Percentiles rank a stretch among this genome's conserved stretches.
Conservation (phyloP, 805 yeast genomes). For the Alloascoidea hylecoeti region DNA sequence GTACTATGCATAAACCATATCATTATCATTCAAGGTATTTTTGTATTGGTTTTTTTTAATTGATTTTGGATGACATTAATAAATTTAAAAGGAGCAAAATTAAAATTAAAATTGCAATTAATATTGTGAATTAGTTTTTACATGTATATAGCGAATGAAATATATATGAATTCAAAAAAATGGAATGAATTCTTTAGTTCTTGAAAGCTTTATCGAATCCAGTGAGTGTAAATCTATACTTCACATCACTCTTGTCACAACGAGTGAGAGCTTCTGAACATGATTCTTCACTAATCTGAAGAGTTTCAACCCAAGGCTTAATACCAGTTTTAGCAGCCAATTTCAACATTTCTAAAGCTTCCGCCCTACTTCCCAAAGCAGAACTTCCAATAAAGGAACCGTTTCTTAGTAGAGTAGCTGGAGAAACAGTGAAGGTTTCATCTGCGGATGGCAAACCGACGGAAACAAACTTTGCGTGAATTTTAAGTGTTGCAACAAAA, state of each 20-base stretch:
- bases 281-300: constrained; percentile 37
- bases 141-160: no score
- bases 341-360: constrained; percentile 43
- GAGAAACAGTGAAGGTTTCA: constrained; percentile 19
- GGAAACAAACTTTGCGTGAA: constrained; percentile 42
- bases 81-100: no score
- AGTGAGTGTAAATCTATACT: constrained; percentile 49
- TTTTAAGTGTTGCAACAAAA: constrained; percentile 35
- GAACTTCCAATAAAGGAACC: constrained; percentile 44
- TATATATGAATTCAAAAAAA: background rate
- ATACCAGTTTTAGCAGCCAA: constrained; percentile 39
- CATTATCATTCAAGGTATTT: no score
- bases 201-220: constrained; percentile 34
- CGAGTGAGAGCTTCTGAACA: constrained; percentile 41
- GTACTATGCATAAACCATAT: no score
- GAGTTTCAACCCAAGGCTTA: constrained; percentile 47
- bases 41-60: no score
- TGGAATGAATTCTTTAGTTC: constrained; percentile 2
- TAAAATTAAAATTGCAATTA: no score
- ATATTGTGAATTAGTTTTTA: no score
- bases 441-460: constrained; percentile 48
- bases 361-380: constrained; percentile 41
- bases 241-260: constrained; percentile 39
- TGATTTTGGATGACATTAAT: no score
- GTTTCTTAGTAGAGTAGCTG: constrained; percentile 32